These are phyloP conservation scores for Yarrowia deformans DNA, from an alignment of 805 yeast species.

Conservation along the genomic window DNA sequence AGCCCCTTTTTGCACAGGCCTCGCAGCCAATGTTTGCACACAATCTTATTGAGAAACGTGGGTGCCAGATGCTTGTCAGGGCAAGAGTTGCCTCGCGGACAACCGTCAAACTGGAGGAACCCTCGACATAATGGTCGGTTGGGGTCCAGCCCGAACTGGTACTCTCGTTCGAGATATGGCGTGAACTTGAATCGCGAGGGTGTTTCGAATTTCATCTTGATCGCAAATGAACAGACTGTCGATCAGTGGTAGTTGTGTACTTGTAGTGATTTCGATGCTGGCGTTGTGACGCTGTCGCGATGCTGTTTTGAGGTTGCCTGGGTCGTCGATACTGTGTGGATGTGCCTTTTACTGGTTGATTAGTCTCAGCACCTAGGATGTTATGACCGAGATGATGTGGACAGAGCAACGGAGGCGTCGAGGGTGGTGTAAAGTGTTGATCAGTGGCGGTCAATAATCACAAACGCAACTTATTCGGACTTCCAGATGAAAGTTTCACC, in stretches of 20 bases:
- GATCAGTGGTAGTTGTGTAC: no score
- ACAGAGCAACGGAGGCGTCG: not conserved
- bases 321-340: not conserved
- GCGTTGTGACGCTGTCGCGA: not conserved
- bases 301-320: not conserved
- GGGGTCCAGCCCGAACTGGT: conserved; percentile 82
- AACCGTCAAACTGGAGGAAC: conserved; percentile 65
- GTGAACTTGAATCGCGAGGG: conserved; percentile 59
- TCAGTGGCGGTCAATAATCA: not conserved
- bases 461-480: not conserved
- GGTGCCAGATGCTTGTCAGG: conserved; percentile 84
- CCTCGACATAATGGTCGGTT: conserved; percentile 87
- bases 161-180: conserved; percentile 80
- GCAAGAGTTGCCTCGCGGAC: conserved; percentile 87
- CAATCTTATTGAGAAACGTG: conserved; percentile 75
- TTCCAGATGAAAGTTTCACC: conserved; percentile 9
- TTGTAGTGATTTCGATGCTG: not conserved
- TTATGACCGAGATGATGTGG: not conserved
- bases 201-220: conserved; percentile 24
- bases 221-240: no score
- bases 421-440: not conserved
- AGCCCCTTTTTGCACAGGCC: conserved; percentile 97
- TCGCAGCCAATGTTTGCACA: conserved; percentile 97
- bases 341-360: not conserved
- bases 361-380: not conserved